These are phyloP conservation scores for Penicillium verhagenii DNA, from an alignment of 495 filamentous ascomycete genomes.

Conservation along the genomic window DNA sequence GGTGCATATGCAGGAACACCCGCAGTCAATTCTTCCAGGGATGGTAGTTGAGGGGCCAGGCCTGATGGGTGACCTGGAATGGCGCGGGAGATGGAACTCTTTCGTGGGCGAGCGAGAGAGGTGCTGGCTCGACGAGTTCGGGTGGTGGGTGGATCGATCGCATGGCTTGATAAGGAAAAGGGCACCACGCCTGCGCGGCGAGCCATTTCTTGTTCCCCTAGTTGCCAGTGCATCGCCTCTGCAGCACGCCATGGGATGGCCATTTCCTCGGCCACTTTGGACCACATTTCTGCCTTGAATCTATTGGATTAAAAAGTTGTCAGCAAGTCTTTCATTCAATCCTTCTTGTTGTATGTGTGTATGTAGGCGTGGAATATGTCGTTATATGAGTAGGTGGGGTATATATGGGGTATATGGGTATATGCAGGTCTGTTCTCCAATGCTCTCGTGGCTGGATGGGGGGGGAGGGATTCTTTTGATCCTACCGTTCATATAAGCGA, in stretches of 20 bases:
- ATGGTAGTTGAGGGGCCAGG: conserved; percentile 42
- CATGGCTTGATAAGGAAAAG: conserved; percentile 65
- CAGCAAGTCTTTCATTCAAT: conserved; percentile 1
- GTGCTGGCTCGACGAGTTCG: conserved; percentile 47
- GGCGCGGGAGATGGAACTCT: conserved; percentile 39
- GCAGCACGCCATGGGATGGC: conserved; percentile 93
- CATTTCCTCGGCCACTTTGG: conserved; percentile 89
- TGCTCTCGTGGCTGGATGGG: neutral
- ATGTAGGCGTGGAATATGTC: too few species aligned
- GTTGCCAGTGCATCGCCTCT: conserved; percentile 97
- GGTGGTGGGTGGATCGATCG: conserved; percentile 53
- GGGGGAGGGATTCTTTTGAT: neutral
- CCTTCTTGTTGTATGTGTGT: too few species aligned
- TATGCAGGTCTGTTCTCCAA: too few species aligned
- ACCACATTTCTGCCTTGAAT: conserved; percentile 98
- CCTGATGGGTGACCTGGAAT: conserved; percentile 32
- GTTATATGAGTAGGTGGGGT: too few species aligned
- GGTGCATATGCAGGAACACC: conserved; percentile 48
- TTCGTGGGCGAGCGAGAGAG: conserved; percentile 43
- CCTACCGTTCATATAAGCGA: conserved; percentile 91
- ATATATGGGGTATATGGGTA: too few species aligned
- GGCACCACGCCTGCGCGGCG: conserved; percentile 80
- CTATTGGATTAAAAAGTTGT: conserved; percentile 42
- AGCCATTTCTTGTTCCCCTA: conserved; percentile 92
- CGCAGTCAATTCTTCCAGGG: conserved; percentile 46